Evolutionary conservation across 805 yeast species (phyloP).

Genomic region (Myxozyma neotropica): DNA sequence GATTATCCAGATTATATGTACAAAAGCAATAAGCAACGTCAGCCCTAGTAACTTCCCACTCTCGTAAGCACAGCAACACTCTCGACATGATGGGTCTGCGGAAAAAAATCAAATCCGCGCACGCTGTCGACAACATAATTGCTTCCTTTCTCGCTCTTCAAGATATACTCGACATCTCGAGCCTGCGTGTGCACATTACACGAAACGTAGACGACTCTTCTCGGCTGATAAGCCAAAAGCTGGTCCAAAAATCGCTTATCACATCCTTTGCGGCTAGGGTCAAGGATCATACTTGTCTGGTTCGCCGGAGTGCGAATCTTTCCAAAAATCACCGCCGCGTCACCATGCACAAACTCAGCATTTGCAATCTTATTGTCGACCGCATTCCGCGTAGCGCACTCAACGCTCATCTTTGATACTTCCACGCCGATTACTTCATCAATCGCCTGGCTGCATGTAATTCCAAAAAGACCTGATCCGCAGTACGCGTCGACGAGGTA

Average conservation of each 20-base stretch:
- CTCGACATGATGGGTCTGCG: constrained; percentile 91
- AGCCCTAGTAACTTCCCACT: constrained; percentile 2
- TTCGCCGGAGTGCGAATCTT: constrained; percentile 69
- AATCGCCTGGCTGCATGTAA: constrained; percentile 81
- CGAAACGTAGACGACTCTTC: constrained; percentile 87
- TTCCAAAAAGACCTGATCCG: constrained; percentile 91
- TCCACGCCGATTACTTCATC: constrained; percentile 90
- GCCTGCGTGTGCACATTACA: constrained; percentile 99
- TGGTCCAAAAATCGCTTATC: constrained; percentile 86
- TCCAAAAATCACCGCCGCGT: constrained; percentile 86
- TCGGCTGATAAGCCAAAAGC: constrained; percentile 78
- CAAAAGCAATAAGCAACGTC: no score
- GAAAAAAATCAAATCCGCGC: constrained; percentile 95
- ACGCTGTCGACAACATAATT: constrained; percentile 75
- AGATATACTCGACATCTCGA: constrained; percentile 82
- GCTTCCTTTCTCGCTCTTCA: constrained; percentile 59
- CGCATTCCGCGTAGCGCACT: constrained; percentile 84
- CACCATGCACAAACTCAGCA: constrained; percentile 84
- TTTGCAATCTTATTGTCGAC: constrained; percentile 71
- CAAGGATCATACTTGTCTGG: constrained; percentile 85
- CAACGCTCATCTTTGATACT: constrained; percentile 85
- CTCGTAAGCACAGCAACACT: constrained; percentile 69
- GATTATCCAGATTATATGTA: no score
- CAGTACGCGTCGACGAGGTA: constrained; percentile 93
- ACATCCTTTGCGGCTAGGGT: constrained; percentile 98